Base-by-base conservation (phyloP, 2,329 filamentous ascomycete genomes). In the Cordyceps cicadae region DNA sequence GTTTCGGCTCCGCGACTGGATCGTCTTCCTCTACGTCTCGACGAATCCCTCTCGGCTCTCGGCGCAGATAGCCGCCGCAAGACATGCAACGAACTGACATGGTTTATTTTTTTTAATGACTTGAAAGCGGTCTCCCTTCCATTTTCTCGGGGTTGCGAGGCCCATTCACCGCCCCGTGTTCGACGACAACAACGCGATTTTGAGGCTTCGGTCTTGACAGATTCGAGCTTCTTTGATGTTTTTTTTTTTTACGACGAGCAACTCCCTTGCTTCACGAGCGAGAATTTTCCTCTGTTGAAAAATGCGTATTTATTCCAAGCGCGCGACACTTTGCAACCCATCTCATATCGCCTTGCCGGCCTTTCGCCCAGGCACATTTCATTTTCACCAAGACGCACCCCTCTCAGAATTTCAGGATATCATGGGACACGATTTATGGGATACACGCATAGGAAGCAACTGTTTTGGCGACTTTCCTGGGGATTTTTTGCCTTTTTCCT, bases 31-130 rank as follows among this genome's bases (percentile, higher is more conserved):
- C 63, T 79, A 76, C 34, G 11, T 12, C 70, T 79, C 79, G 8
- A 59, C 70, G 63, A 73, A 72, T 62, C 79, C 79, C 24, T 83
- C 79, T 43, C 74, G 75, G 67, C 75, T 83, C 61, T 77, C 79
- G 50, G 72, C 76, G 63, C 74, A 82, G 65, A 74, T 83, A 61
- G 75, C 57, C 19, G 51, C 41, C 5, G 26, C 57, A 53, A 53
- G 49, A 60, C 57, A 49, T 21, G 54, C 43, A 32, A 49, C 45
- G 32, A 29, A 15, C 49, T 24, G n/a, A n/a, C n/a, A n/a, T n/a
- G n/a, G n/a, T n/a, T n/a, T n/a, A n/a, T n/a, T n/a, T n/a, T 24
- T 24, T 24, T 24, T 24, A 24, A 24, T 24, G 24, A 29, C 5
- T 17, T 24, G 5, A 12, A 7, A 29, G 48, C 48, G 17, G 29